These are phyloP conservation scores for Microsporum ferrugineum DNA, from an alignment of 2,329 filamentous ascomycete genomes.

Conservation along the genomic window DNA sequence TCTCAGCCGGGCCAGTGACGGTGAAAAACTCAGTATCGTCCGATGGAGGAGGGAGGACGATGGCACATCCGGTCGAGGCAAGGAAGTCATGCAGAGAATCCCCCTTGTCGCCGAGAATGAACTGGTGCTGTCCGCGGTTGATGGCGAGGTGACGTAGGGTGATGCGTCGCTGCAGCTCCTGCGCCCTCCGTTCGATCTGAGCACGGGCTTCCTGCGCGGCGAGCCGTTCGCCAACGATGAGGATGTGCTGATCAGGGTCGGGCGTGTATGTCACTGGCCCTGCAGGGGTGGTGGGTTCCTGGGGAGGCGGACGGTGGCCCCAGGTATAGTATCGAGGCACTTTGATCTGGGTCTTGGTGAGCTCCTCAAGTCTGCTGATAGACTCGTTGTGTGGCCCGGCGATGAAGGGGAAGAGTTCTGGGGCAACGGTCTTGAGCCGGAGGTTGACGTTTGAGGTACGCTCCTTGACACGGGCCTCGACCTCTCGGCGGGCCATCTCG, in stretches of 20 bases:
- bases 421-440: conserved; percentile 70
- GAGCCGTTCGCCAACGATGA: conserved; percentile 71
- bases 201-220: conserved; percentile 70
- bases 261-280: conserved; percentile 62
- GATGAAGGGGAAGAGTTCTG: conserved; percentile 93
- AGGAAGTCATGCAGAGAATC: conserved; percentile 77
- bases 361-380: conserved; percentile 56
- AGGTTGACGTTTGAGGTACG: conserved; percentile 70
- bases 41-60: conserved; percentile 10
- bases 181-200: conserved; percentile 67
- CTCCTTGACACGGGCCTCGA: conserved; percentile 78
- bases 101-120: conserved; percentile 79
- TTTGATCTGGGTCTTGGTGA: conserved; percentile 65
- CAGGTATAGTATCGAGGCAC: conserved; percentile 74
- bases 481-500: conserved; percentile 69
- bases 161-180: conserved; percentile 63
- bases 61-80: conserved; percentile 12
- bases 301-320: conserved; percentile 55
- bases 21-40: conserved; percentile 58
- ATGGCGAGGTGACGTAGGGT: conserved; percentile 69
- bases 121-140: conserved; percentile 80
- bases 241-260: conserved; percentile 64
- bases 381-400: conserved; percentile 63
- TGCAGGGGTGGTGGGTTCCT: conserved; percentile 24
- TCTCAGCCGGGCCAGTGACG: conserved; percentile 66